These are phyloP conservation scores for Pseudocercospora pini-densiflorae DNA, from an alignment of 2,329 filamentous ascomycete species.

Conservation along the genomic window DNA sequence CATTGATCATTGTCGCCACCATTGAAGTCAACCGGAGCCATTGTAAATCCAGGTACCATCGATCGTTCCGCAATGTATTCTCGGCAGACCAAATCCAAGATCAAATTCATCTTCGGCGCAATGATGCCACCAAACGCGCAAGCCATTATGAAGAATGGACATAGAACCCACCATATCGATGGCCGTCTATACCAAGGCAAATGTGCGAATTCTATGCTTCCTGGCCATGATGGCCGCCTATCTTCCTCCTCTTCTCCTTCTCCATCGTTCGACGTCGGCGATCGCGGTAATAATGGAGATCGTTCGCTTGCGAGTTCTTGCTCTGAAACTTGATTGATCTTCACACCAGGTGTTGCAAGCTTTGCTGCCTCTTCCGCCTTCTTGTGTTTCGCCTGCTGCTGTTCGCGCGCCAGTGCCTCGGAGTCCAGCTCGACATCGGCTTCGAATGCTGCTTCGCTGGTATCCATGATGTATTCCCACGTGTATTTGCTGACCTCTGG, in stretches of 20 bases:
- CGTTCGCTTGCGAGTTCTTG: conserved; percentile 30
- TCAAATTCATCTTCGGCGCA: conserved; percentile 86
- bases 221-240: conserved; percentile 29
- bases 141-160: conserved; percentile 79
- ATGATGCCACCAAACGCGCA: conserved; percentile 84
- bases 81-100: conserved; percentile 80
- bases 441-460: conserved; percentile 39
- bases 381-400: conserved; percentile 19
- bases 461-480: conserved; percentile 33
- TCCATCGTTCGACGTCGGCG: conserved; percentile 10
- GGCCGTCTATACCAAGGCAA: conserved; percentile 67
- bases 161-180: conserved; percentile 80
- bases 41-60: conserved; percentile 62
- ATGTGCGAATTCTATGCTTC: conserved; percentile 59
- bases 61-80: conserved; percentile 76
- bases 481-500: conserved; percentile 7
- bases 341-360: conserved; percentile 33
- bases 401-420: conserved; percentile 27
- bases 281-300: conserved; percentile 31
- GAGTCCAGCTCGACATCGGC: conserved; percentile 40
- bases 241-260: conserved; percentile 31
- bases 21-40: conserved; percentile 68
- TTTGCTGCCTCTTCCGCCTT: conserved; percentile 27
- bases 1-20: conserved; percentile 75
- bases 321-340: conserved; percentile 13